phyloP scores from a whole-genome alignment of 1,284 basidiomycete species.

The Cerrena zonata region DNA sequence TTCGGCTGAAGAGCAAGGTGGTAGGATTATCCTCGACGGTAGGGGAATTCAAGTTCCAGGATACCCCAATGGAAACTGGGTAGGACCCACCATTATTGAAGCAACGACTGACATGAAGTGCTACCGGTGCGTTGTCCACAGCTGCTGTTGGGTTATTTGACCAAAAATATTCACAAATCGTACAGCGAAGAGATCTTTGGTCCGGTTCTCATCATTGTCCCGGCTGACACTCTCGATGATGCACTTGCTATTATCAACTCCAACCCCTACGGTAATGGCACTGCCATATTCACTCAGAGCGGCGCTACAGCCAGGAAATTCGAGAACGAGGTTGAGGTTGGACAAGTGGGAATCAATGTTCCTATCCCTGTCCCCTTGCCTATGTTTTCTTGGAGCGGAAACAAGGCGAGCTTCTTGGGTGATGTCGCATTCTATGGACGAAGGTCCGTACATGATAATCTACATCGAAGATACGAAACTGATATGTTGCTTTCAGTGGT shows the following conservation, averaged over 20 bases:
- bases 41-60: slow-evolving; percentile 62
- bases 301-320: slow-evolving; percentile 95
- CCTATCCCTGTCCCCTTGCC: slow-evolving; percentile 85
- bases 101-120: slow-evolving; percentile 79
- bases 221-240: slow-evolving; percentile 84
- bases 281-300: slow-evolving; percentile 95
- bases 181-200: slow-evolving; percentile 91
- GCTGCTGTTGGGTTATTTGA: background rate
- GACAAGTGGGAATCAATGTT: slow-evolving; percentile 92
- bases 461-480: background rate
- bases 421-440: slow-evolving; percentile 88
- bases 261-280: slow-evolving; percentile 89
- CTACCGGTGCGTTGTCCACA: slow-evolving; percentile 67
- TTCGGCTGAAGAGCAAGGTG: slow-evolving; percentile 82
- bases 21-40: slow-evolving; percentile 85
- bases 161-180: slow-evolving; percentile 6
- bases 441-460: slow-evolving; percentile 39
- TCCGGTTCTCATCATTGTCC: slow-evolving; percentile 78
- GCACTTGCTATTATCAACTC: slow-evolving; percentile 85
- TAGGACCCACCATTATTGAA: slow-evolving; percentile 89
- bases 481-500: slow-evolving; percentile 41
- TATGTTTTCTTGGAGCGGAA: slow-evolving; percentile 92
- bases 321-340: slow-evolving; percentile 83
- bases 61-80: slow-evolving; percentile 90
- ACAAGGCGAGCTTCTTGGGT: slow-evolving; percentile 85